A percentile compares a stretch with the other conserved stretches of the same genome.
Evolutionary conservation across 164 flowering plant species (phyloP).

Genomic region (Akebia trifoliata): DNA sequence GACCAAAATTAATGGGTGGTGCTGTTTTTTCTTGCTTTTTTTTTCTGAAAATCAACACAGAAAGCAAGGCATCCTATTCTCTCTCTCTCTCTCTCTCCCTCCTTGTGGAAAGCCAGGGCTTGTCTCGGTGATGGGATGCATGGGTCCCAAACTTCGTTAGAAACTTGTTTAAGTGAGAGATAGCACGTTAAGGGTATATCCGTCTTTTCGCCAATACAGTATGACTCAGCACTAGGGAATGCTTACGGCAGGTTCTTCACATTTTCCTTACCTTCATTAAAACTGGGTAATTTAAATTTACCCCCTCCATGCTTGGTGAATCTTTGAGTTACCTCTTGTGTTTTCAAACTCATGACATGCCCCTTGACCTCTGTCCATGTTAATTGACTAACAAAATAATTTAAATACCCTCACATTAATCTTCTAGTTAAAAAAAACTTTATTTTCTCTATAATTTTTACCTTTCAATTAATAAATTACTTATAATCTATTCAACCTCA

Average conservation of each 20-base stretch:
- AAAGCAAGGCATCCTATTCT: constrained; percentile 46
- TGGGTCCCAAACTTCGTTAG: constrained; percentile 27
- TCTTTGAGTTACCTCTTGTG: too few species aligned
- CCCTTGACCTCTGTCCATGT: too few species aligned
- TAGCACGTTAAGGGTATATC: constrained; percentile 14
- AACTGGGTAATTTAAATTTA: too few species aligned
- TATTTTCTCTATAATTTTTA: too few species aligned
- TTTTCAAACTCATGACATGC: too few species aligned
- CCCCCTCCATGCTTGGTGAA: too few species aligned
- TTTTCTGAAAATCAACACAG: constrained; percentile 4
- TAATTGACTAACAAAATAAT: too few species aligned
- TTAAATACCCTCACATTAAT: too few species aligned
- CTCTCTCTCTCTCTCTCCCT: constrained; percentile 7
- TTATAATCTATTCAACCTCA: too few species aligned
- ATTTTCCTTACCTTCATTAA: not conserved
- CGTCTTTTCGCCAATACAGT: constrained; percentile 9
- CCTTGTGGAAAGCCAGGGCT: constrained; percentile 26
- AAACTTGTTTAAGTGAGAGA: constrained; percentile 1
- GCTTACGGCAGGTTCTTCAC: not conserved
- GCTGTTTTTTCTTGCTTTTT: constrained; percentile 13
- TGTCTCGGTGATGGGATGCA: constrained; percentile 39
- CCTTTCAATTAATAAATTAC: too few species aligned
- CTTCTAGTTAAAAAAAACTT: too few species aligned
- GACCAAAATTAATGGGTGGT: constrained; percentile 16
- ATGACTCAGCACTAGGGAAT: not conserved